Percentiles rank a stretch among this genome's conserved stretches.
Evolutionary conservation across 257 asterid genomes (phyloP).

Genomic region (Solanum bukasovii): DNA sequence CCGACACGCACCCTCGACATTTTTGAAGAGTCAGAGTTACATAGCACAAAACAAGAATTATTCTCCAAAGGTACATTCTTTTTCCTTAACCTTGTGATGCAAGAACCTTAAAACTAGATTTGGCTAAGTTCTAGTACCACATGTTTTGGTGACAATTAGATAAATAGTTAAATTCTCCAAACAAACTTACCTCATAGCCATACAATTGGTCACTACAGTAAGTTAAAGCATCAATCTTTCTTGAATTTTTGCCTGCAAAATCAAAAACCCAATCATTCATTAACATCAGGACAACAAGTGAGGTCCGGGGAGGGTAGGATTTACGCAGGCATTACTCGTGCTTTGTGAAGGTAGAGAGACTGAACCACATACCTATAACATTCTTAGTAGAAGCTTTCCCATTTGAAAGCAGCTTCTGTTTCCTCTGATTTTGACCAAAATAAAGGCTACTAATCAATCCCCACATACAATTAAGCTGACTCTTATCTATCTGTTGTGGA

Average conservation of each 20-base stretch:
- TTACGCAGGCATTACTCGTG: background rate
- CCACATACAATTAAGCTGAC: slow-evolving; percentile 40
- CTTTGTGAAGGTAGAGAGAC: background rate
- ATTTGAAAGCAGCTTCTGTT: slow-evolving; percentile 28
- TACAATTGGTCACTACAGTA: slow-evolving; percentile 35
- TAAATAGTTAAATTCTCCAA: background rate
- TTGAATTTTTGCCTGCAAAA: slow-evolving; percentile 20
- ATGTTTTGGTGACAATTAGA: background rate
- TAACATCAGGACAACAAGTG: background rate
- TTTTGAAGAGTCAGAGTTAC: background rate
- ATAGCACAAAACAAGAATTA: background rate
- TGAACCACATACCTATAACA: slow-evolving; percentile 15
- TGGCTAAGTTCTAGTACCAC: background rate
- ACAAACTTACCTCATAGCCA: slow-evolving; percentile 24
- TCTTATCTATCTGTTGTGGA: slow-evolving; percentile 15
- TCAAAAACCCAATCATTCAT: background rate
- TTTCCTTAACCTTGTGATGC: background rate
- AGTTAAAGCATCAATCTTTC: slow-evolving; percentile 19
- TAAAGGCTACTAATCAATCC: slow-evolving; percentile 40
- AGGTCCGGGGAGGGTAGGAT: background rate
- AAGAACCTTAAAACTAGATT: background rate
- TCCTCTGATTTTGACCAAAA: slow-evolving; percentile 23
- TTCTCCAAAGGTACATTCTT: background rate
- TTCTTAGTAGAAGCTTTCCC: slow-evolving; percentile 22
- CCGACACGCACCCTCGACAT: background rate